These are phyloP conservation scores for Gentiana straminea DNA, from an alignment of 257 asterid species.

Conservation along the genomic window DNA sequence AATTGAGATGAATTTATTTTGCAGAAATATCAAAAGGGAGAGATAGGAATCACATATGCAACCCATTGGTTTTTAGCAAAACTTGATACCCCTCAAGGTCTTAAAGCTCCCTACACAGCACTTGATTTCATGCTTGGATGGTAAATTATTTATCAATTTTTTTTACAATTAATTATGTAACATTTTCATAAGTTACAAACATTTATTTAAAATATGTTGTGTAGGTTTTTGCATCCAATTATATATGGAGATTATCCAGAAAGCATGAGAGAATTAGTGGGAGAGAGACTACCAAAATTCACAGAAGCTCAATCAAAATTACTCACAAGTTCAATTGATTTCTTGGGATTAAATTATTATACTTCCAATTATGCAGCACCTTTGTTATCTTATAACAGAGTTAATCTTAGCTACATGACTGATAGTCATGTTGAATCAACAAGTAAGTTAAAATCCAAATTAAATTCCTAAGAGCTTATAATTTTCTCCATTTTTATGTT, in stretches of 20 bases:
- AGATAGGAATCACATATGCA: slow-evolving; percentile 15
- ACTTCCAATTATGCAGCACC: slow-evolving; percentile 21
- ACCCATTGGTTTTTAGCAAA: slow-evolving; percentile 21
- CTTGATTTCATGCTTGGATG: slow-evolving; percentile 23
- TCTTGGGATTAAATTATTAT: slow-evolving; percentile 17
- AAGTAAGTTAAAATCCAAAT: slow-evolving; percentile 10
- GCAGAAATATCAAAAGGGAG: slow-evolving; percentile 17
- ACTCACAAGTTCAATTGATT: slow-evolving; percentile 16
- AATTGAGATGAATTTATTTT: background rate
- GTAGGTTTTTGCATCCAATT: slow-evolving; percentile 19
- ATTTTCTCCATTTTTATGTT: background rate
- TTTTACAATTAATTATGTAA: too few relatives aligned
- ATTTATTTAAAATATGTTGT: background rate
- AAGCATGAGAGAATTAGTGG: slow-evolving; percentile 11
- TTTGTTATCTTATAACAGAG: slow-evolving; percentile 2
- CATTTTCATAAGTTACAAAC: too few relatives aligned
- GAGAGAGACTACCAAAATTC: slow-evolving; percentile 17
- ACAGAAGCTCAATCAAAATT: slow-evolving; percentile 11
- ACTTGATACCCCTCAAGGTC: slow-evolving; percentile 11
- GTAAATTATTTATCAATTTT: slow-evolving; percentile 1
- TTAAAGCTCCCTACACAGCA: slow-evolving; percentile 15
- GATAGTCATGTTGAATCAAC: slow-evolving; percentile 16
- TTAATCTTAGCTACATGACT: slow-evolving; percentile 16
- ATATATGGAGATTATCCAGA: slow-evolving; percentile 17
- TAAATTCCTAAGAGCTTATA: background rate